These are phyloP conservation scores for Melampsora larici-populina DNA, from an alignment of 1,284 basidiomycete species.

Conservation along the genomic window DNA sequence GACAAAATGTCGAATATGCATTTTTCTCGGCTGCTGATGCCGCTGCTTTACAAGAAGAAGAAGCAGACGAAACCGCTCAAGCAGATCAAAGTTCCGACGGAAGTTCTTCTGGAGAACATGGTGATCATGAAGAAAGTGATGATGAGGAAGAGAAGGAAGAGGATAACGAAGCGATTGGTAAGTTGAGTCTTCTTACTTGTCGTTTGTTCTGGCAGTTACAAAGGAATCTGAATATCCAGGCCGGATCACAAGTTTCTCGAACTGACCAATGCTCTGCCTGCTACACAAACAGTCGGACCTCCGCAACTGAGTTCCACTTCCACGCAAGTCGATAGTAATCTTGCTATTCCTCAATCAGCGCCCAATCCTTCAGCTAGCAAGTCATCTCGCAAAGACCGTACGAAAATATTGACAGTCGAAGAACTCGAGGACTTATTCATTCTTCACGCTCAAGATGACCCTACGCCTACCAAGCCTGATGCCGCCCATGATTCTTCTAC, in stretches of 20 bases:
- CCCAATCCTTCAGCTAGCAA: background rate
- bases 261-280: too few relatives aligned
- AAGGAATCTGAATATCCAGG: too few relatives aligned
- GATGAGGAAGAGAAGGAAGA: conserved; percentile 44
- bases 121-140: conserved; percentile 47
- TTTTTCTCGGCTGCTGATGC: conserved; percentile 96
- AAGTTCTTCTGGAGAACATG: conserved; percentile 52
- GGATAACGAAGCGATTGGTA: conserved; percentile 47
- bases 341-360: background rate
- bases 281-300: too few relatives aligned
- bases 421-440: conserved; percentile 87
- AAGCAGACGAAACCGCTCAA: conserved; percentile 57
- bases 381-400: conserved; percentile 62
- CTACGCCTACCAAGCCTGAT: conserved; percentile 21
- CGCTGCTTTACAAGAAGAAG: conserved; percentile 69
- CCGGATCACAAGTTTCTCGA: too few relatives aligned
- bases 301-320: too few relatives aligned
- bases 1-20: conserved; percentile 73
- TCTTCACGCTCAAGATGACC: conserved; percentile 66
- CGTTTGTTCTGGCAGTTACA: background rate
- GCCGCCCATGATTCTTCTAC: background rate
- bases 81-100: conserved; percentile 56
- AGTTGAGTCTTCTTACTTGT: conserved; percentile 7
- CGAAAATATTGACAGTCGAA: conserved; percentile 75
- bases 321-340: background rate